Evolutionary conservation across 352 stramenopile species (phyloP).

Genomic region (Thalassiosira hispida): DNA sequence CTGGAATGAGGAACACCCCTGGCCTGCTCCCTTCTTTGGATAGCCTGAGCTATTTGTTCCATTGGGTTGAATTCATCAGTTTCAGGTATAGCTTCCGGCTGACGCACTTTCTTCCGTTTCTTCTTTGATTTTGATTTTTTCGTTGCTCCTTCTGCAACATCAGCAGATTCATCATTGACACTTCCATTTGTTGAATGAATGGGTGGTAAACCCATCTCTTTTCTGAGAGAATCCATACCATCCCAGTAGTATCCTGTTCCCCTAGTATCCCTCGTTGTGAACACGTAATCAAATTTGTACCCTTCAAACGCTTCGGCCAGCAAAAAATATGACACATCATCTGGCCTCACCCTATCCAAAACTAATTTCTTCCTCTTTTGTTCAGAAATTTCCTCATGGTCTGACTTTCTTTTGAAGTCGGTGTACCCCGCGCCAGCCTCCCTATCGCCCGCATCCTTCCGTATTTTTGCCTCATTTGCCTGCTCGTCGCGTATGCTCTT

Average conservation of each 20-base stretch:
- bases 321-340: conserved; percentile 74
- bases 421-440: conserved; percentile 63
- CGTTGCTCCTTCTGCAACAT: conserved; percentile 20
- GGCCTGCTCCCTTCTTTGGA: conserved; percentile 46
- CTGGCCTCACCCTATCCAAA: conserved; percentile 59
- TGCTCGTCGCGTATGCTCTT: conserved; percentile 70
- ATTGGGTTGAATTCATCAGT: conserved; percentile 73
- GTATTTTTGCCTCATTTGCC: conserved; percentile 58
- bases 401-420: conserved; percentile 66
- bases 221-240: conserved; percentile 74
- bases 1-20: conserved; percentile 18
- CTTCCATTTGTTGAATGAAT: conserved; percentile 15
- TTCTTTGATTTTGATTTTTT: conserved; percentile 59
- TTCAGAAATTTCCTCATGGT: conserved; percentile 54
- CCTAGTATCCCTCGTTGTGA: conserved; percentile 68
- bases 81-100: conserved; percentile 43
- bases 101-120: conserved; percentile 60
- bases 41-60: conserved; percentile 69
- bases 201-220: conserved; percentile 42
- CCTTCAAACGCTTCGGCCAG: conserved; percentile 64
- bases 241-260: conserved; percentile 84
- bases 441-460: conserved; percentile 62
- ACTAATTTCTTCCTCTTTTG: conserved; percentile 65
- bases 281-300: conserved; percentile 82
- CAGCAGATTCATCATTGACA: neutral